Evolutionary conservation across 306 rosid genomes (phyloP), one percentile per base, ranked within the genome.

Genomic region (Adenanthera pavonina): DNA sequence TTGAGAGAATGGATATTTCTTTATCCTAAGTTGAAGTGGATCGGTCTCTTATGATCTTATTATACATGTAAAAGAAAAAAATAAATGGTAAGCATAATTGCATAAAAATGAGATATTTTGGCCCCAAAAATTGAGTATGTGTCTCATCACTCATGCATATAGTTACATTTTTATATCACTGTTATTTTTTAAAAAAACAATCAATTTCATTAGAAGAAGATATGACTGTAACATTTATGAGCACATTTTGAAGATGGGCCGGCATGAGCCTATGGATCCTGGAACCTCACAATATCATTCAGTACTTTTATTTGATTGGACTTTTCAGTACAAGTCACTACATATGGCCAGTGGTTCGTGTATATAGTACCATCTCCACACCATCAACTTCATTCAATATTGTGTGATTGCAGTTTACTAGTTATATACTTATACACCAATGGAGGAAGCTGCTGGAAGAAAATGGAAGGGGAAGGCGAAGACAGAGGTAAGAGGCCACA

Each of bases 401-500:
- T 56, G 62, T 8, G 62, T 10, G 62, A 46, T 8, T 46, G 1
- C 49, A 46, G 49, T 8, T 46, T 3, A 40, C 3, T 46, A 6
- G 49, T 46, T 9, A 0, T 11, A 8, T 46, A 46, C 8, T 46
- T 43, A 6, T 2, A 46, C 12, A 9, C 8, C 1, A 54, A 7
- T n/a, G 36, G 65, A 59, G 6, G 33, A 56, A 19, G 62, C 2
- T 10, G 6, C 5, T 36, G n/a, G 3, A 57, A 66, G 20, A 79
- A 84, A 86, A 49, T 91, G 94, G 91, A 79, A 84, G 67, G 91
- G 94, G 40, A 65, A 76, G 75, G 89, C 91, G 2, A 69, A 35
- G 19, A 52, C 81, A 59, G 70, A 85, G 82, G 70, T 87, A 43
- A 78, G 0, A 67, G 85, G 85, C 12, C 43, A 5, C 20, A 74